Evolutionary conservation across 768 basidiomycete genomes (phyloP).

Genomic region (Auriscalpium vulgare): DNA sequence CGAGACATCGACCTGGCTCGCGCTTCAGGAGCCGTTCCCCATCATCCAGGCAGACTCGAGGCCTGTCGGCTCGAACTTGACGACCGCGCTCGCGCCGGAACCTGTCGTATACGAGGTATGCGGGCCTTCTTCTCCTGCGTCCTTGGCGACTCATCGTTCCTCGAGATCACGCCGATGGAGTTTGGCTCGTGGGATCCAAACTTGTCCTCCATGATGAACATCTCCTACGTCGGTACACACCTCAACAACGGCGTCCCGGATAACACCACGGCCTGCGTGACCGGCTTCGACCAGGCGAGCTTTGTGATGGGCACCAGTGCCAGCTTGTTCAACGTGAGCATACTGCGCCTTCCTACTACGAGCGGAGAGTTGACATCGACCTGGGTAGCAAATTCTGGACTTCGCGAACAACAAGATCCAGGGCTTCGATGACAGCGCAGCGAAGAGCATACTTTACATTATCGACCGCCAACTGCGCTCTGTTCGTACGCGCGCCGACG

Average conservation of each 20-base stretch:
- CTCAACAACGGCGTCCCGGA: conserved; percentile 47
- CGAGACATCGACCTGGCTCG: conserved; percentile 41
- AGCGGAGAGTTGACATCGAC: background rate
- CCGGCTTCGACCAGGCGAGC: conserved; percentile 64
- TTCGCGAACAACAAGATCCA: conserved; percentile 34
- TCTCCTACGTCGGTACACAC: conserved; percentile 57
- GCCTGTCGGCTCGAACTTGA: conserved; percentile 37
- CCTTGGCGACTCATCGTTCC: background rate
- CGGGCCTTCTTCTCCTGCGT: conserved; percentile 2
- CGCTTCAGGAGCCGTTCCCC: conserved; percentile 52
- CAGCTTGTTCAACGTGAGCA: conserved; percentile 52
- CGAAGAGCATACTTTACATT: conserved; percentile 38
- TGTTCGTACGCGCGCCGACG: conserved; percentile 45
- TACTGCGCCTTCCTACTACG: background rate
- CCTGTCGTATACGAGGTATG: conserved; percentile 52
- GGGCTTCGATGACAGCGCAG: conserved; percentile 30
- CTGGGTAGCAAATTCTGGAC: conserved; percentile 40
- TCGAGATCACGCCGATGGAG: conserved; percentile 52
- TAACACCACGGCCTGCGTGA: conserved; percentile 54
- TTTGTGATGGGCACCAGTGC: conserved; percentile 75
- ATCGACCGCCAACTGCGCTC: conserved; percentile 39
- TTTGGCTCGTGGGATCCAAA: conserved; percentile 68
- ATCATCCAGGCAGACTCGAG: conserved; percentile 53
- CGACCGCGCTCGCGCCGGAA: conserved; percentile 30
- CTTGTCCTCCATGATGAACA: conserved; percentile 59